Base-by-base conservation (phyloP, 23 red algal genomes). In the Cyanidium caldarium region DNA sequence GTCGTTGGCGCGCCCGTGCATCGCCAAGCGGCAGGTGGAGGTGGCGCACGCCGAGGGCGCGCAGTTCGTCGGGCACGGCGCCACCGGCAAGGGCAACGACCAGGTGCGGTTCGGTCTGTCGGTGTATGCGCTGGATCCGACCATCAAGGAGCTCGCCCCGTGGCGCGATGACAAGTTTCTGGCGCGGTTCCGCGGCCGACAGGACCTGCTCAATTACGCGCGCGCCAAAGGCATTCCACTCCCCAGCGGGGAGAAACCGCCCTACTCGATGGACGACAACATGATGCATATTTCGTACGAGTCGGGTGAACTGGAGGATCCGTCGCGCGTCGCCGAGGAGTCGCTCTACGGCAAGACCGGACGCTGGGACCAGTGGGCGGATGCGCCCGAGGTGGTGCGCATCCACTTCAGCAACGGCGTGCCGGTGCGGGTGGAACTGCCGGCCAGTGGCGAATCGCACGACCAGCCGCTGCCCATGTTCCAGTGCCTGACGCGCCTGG, bases 231-330 rank as follows among this genome's bases (percentile, higher is more conserved):
- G 89, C 17, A 94, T 94, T 67, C 68, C 58, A 13, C 82, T 94
- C 75, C 89, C 89, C 3, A 31, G 43, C 39, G 82, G 89, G 10
- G 77, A 81, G 2, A 94, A 86, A 73, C 89, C 89, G 37, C 89
- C 89, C 13, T 94, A 87, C 66, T 94, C 89, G 7, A 94, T 94
- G 89, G 89, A 94, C 46, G 89, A 94, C 57, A 94, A 94, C 44
- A 42, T 94, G 69, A 94, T 94, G 89, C 89, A 94, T 57, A 94
- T 94, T 38, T 81, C 74, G 39, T 94, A 86, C 35, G 89, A 94
- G 44, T 81, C 74, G 35, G 89, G 89, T 28, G 80, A 86, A 40
- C 45, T 94, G 44, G 89, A 94, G 81, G 82, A 94, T 61, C 89
- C 89, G 0, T 42, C 58, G 67, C 34, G 2, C 28, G 45, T 81